phyloP scores from a whole-genome alignment of 208 protist genomes.

The Trypanosoma mega region DNA sequence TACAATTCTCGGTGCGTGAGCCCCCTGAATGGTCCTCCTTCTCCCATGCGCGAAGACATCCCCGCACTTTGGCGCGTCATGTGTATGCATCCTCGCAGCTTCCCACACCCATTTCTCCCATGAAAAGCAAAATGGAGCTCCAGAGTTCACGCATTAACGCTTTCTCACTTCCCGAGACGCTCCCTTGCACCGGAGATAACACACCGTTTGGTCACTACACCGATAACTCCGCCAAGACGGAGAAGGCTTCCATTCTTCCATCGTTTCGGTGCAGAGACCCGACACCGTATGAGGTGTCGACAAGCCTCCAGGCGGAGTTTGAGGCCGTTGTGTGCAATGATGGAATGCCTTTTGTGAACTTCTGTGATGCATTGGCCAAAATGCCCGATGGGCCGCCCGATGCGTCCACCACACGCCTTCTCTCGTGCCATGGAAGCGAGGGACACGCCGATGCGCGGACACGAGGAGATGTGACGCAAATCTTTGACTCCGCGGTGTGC shows the following conservation, averaged over 20 bases:
- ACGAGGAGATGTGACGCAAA: neutral
- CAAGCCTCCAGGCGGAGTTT: slow-evolving; percentile 7
- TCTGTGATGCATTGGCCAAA: neutral
- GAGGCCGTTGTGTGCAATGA: neutral
- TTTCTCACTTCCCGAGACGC: too few species aligned
- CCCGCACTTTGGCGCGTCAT: neutral
- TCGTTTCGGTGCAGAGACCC: neutral
- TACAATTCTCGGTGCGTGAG: too few species aligned
- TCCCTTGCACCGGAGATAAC: too few species aligned
- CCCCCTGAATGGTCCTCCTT: too few species aligned
- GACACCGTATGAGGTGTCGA: too few species aligned
- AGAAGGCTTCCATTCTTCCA: neutral
- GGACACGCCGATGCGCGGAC: too few species aligned
- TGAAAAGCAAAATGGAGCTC: too few species aligned
- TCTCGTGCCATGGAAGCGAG: neutral
- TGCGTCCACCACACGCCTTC: neutral
- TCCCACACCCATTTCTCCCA: neutral
- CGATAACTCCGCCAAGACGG: neutral
- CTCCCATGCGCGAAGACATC: neutral
- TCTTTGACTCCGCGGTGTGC: too few species aligned
- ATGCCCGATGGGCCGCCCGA: neutral
- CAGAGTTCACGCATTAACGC: too few species aligned
- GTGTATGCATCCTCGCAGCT: too few species aligned
- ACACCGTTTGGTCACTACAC: neutral
- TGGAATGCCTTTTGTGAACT: too few species aligned